These are phyloP conservation scores for Vigna mungo DNA, from an alignment of 306 rosid species.

Conservation along the genomic window DNA sequence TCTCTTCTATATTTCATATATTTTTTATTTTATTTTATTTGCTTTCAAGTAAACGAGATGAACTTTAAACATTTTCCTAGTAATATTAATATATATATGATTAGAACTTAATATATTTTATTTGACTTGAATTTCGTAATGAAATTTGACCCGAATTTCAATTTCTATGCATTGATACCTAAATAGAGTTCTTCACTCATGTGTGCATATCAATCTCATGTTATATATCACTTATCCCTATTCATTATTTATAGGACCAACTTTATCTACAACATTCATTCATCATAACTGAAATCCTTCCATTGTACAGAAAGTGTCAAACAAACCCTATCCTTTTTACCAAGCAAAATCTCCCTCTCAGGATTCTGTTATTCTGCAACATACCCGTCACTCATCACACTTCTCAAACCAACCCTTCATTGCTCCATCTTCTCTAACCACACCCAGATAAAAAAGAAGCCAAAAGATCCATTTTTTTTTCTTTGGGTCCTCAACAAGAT, in stretches of 20 bases:
- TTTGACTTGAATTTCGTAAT: too few species aligned
- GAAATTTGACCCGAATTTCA: too few species aligned
- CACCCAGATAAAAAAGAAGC: not conserved
- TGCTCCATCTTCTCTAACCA: not conserved
- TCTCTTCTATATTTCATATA: too few species aligned
- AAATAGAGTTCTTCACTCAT: not conserved
- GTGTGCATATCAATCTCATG: not conserved
- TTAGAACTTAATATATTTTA: too few species aligned
- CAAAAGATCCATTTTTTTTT: not conserved
- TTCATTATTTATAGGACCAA: not conserved
- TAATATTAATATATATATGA: too few species aligned
- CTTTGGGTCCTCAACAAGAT: not conserved
- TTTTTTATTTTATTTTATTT: too few species aligned
- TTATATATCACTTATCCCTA: not conserved
- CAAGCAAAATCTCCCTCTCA: not conserved
- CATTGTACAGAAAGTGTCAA: not conserved
- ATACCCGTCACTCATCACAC: not conserved
- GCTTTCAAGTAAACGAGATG: too few species aligned
- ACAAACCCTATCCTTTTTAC: slow-evolving; percentile 19
- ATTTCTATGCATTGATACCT: too few species aligned
- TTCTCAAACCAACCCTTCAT: not conserved
- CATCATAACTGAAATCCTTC: not conserved
- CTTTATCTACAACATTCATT: not conserved
- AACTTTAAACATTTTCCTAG: too few species aligned
- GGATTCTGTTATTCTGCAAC: slow-evolving; percentile 8